Evolutionary conservation across 495 filamentous ascomycete genomes (phyloP).

Genomic region (Aspergillus haitiensis): DNA sequence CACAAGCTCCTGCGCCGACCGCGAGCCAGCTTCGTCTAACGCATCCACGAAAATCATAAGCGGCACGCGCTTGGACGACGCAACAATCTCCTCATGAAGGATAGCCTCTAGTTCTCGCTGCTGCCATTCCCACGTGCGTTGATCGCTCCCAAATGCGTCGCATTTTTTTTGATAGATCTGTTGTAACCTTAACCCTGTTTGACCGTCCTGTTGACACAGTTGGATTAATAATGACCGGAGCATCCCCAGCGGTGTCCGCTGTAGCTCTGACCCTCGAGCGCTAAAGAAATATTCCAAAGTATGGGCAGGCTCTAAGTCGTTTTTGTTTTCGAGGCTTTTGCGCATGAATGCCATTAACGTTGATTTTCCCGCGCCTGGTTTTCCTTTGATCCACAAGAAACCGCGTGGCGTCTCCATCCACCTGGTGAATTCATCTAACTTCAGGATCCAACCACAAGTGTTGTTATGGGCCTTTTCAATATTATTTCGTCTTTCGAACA

Average conservation of each 20-base stretch:
- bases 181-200: no score
- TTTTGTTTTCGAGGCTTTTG: slow-evolving; percentile 10
- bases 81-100: slow-evolving; percentile 13
- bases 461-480: slow-evolving; percentile 28
- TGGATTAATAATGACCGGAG: slow-evolving; percentile 21
- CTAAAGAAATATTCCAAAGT: slow-evolving; percentile 24
- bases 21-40: slow-evolving; percentile 24
- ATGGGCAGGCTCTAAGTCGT: not conserved
- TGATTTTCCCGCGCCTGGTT: slow-evolving; percentile 52
- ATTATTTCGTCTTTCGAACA: slow-evolving; percentile 18
- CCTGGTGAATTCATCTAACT: slow-evolving; percentile 30
- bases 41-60: slow-evolving; percentile 26
- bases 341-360: slow-evolving; percentile 38
- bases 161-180: slow-evolving; percentile 14
- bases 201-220: not conserved
- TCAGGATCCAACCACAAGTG: slow-evolving; percentile 43
- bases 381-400: slow-evolving; percentile 52
- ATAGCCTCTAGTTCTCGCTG: slow-evolving; percentile 15
- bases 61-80: slow-evolving; percentile 3
- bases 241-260: slow-evolving; percentile 23
- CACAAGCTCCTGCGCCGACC: slow-evolving; percentile 11
- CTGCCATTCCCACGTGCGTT: slow-evolving; percentile 20
- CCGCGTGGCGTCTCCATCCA: slow-evolving; percentile 32
- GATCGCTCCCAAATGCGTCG: slow-evolving; percentile 11
- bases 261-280: slow-evolving; percentile 20